Evolutionary conservation across 129 eudicot species (phyloP).

Genomic region (Flaveria trinervia): DNA sequence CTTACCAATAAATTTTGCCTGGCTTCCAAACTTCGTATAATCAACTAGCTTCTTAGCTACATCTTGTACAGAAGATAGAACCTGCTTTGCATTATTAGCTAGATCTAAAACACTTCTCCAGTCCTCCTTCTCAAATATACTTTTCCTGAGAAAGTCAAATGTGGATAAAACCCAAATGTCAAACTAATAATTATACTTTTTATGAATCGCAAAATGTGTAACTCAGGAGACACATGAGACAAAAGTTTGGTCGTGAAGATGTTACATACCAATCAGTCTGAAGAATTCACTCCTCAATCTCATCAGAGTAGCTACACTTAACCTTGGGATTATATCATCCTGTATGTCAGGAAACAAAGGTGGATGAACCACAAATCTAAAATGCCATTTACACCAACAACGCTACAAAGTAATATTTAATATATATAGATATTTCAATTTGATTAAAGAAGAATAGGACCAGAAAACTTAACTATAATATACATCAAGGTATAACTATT

Average conservation of each 20-base stretch:
- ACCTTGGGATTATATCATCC: constrained; percentile 96
- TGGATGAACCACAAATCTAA: constrained; percentile 10
- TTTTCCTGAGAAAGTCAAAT: constrained; percentile 51
- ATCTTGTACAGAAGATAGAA: constrained; percentile 85
- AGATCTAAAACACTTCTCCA: constrained; percentile 72
- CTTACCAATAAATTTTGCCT: constrained; percentile 56
- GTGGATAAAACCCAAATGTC: constrained; percentile 11
- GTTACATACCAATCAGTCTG: constrained; percentile 84
- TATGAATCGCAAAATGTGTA: not conserved
- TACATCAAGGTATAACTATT: no score
- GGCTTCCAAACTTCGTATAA: constrained; percentile 60
- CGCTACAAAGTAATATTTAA: not conserved
- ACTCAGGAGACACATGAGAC: not conserved
- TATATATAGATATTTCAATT: not conserved
- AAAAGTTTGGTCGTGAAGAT: not conserved
- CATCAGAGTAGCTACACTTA: constrained; percentile 77
- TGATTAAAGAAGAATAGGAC: no score
- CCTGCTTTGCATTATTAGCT: constrained; percentile 84
- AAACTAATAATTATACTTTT: not conserved
- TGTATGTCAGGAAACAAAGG: constrained; percentile 32
- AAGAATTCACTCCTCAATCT: constrained; percentile 93
- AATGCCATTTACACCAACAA: not conserved
- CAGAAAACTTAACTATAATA: not conserved
- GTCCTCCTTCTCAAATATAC: constrained; percentile 73
- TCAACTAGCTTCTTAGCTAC: constrained; percentile 86